Percentiles rank a stretch among this genome's conserved stretches.
Conservation (phyloP, 306 rosid genomes). For the Medicago truncatula region MtrunA17r5.0-ANR NC_053045.1:57525001-57525500, state of each 20-base stretch:
- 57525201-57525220: conserved; percentile 92
- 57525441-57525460: background rate
- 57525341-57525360: conserved; percentile 67
- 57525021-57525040: conserved; percentile 50
- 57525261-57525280: conserved; percentile 97
- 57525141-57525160: conserved; percentile 88
- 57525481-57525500: conserved; percentile 35
- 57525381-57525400: conserved; percentile 49
- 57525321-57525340: conserved; percentile 60
- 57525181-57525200: conserved; percentile 99
- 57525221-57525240: conserved; percentile 99
- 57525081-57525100: conserved; percentile 50
- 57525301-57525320: conserved; percentile 93
- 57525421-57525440: conserved; percentile 42
- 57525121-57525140: conserved; percentile 93
- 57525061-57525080: conserved; percentile 65
- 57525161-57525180: conserved; percentile 97
- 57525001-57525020: conserved; percentile 67
- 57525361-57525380: conserved; percentile 56
- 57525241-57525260: conserved; percentile 99
- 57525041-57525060: conserved; percentile 58
- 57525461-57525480: conserved; percentile 27
- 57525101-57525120: conserved; percentile 81
- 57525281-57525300: conserved; percentile 97
- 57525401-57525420: conserved; percentile 48